Conservation (phyloP, 176 grass and related monocot species). For the Aegilops umbellulata region DNA sequence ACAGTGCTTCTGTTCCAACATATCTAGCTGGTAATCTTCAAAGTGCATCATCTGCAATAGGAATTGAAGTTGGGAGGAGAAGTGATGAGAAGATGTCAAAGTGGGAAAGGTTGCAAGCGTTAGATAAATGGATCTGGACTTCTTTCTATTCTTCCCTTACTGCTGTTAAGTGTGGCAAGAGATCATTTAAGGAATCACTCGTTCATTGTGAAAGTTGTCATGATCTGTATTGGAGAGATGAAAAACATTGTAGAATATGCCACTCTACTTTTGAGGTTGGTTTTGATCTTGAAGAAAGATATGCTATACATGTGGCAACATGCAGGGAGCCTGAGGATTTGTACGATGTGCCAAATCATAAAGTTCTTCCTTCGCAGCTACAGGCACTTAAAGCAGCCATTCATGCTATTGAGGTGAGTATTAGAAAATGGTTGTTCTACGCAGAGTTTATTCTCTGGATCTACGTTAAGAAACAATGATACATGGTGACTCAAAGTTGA, state of each 20-base stretch:
- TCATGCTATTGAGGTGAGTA: slow-evolving; percentile 86
- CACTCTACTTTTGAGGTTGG: slow-evolving; percentile 90
- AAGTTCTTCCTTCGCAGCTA: slow-evolving; percentile 72
- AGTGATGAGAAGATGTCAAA: slow-evolving; percentile 57
- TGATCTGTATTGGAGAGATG: slow-evolving; percentile 98
- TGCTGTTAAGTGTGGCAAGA: slow-evolving; percentile 63
- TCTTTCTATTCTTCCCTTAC: slow-evolving; percentile 66
- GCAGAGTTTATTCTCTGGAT: not conserved
- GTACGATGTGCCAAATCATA: slow-evolving; percentile 58
- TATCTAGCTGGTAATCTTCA: slow-evolving; percentile 36
- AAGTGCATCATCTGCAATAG: slow-evolving; percentile 43
- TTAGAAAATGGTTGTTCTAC: not conserved
- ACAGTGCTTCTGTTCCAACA: slow-evolving; percentile 45
- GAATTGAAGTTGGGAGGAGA: slow-evolving; percentile 67
- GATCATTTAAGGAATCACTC: slow-evolving; percentile 72
- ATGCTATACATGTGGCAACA: slow-evolving; percentile 77
- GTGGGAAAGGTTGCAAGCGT: slow-evolving; percentile 66
- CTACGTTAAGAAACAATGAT: not conserved
- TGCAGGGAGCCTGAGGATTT: slow-evolving; percentile 62
- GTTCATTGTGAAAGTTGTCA: slow-evolving; percentile 78
- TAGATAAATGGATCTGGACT: slow-evolving; percentile 93
- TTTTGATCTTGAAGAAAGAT: slow-evolving; percentile 96
- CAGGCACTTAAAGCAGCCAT: slow-evolving; percentile 93
- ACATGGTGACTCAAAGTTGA: not conserved
- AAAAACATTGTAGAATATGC: slow-evolving; percentile 96